Base-by-base conservation (phyloP, 1,139 yeast species). In the Zygoascus hellenicus region DNA sequence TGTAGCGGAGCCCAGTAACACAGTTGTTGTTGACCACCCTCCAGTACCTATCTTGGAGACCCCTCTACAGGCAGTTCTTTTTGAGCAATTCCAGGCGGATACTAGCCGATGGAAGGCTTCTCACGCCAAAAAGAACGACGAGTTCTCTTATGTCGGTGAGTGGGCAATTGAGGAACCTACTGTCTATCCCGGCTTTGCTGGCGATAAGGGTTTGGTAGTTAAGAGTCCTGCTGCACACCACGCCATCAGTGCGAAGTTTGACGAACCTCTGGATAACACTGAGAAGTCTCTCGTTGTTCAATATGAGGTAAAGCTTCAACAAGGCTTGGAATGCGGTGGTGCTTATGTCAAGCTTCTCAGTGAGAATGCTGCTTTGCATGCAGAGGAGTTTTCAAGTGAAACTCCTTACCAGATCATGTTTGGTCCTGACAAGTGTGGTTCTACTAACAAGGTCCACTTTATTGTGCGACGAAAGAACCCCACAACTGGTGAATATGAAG, bases 361-460 rank as follows among this genome's bases (percentile, higher is more conserved):
- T 33, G 72, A 70, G n/a, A 69, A 69, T 9, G 44, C 42, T 13
- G 77, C 69, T 3, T 68, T 75, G 19, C 66, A 62, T 44, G 68
- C 66, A 9, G 68, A 70, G 52, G 74, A 71, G 58, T 81, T 84
- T 66, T 71, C 69, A 56, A 75, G 77, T 52, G 78, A 74, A 17
- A 75, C 95, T 5, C 85, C 90, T 0, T 88, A 83, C 67, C 88
- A 83, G 62, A 67, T 90, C 54, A 84, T 89, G 94, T 90, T 90
- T 71, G 97, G 97, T 22, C 97, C 97, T 33, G 97, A 90, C 66
- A 77, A 75, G 63, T 90, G 97, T 69, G 95, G 95, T 2, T 65
- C 80, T 44, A 77, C 82, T 42, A 85, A 88, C 68, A 82, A 81
- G 65, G 81, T 89, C 28, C 95, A 85, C 60, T 78, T 89, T 55